Evolutionary conservation across 257 asterid genomes (phyloP).

Genomic region (Nicotiana knightiana): DNA sequence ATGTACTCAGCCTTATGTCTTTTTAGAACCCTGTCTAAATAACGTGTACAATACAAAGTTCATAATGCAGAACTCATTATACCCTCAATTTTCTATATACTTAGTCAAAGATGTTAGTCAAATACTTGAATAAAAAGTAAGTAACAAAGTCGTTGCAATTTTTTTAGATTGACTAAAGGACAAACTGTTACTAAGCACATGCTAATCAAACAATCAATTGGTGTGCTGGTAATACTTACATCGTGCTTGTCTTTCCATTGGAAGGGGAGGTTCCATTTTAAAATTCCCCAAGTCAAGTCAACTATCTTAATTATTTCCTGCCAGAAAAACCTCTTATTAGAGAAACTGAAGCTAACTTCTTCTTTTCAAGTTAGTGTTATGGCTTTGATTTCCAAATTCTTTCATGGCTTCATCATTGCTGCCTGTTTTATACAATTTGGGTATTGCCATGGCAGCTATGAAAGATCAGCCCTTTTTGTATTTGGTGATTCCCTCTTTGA

Average conservation of each 20-base stretch:
- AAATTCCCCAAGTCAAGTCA: not conserved
- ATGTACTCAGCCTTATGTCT: too few species aligned
- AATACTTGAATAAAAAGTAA: too few species aligned
- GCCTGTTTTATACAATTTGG: not conserved
- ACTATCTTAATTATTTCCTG: not conserved
- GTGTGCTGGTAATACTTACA: too few species aligned
- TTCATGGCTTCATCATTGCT: not conserved
- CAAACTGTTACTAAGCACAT: too few species aligned
- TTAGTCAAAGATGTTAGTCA: too few species aligned
- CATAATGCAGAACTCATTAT: too few species aligned
- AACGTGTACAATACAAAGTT: too few species aligned
- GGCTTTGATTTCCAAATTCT: not conserved
- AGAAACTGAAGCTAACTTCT: not conserved
- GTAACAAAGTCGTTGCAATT: too few species aligned
- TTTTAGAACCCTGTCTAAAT: too few species aligned
- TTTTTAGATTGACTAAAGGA: too few species aligned
- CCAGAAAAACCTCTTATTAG: not conserved
- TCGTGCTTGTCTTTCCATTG: not conserved
- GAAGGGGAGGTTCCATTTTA: not conserved
- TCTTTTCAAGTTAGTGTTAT: not conserved
- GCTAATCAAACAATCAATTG: too few species aligned
- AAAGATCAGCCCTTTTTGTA: not conserved
- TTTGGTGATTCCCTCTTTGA: slow-evolving; percentile 8
- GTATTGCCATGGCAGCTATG: not conserved
- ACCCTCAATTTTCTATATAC: too few species aligned